Evolutionary conservation across 2,329 filamentous ascomycete genomes (phyloP).

Genomic region (Pestalotiopsis fici): DNA sequence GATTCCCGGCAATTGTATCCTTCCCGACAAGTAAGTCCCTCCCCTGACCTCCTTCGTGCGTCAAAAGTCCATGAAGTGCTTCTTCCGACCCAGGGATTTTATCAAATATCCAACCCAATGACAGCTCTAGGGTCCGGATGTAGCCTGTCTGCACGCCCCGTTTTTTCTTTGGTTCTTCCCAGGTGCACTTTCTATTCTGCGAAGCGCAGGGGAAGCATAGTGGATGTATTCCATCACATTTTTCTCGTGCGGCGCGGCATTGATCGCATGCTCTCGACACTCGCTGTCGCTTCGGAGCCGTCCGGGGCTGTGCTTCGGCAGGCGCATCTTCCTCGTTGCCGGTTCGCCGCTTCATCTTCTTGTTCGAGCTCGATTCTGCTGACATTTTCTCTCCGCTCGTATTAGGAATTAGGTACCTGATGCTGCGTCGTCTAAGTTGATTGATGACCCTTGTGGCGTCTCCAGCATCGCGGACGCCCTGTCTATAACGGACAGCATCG

Average conservation of each 20-base stretch:
- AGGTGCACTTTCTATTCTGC: constrained; percentile 67
- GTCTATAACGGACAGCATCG: background rate
- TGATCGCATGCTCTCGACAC: constrained; percentile 71
- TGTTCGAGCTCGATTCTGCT: constrained; percentile 2
- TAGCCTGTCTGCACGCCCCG: constrained; percentile 80
- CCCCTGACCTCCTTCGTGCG: constrained; percentile 39
- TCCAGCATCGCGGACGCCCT: background rate
- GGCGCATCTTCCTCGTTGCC: constrained; percentile 16
- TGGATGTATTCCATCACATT: constrained; percentile 71
- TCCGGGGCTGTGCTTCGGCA: constrained; percentile 15
- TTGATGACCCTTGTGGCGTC: background rate
- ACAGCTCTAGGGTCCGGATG: constrained; percentile 71
- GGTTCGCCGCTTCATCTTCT: constrained; percentile 28
- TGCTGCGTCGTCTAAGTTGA: background rate
- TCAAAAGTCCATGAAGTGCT: constrained; percentile 55
- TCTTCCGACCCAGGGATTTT: constrained; percentile 61
- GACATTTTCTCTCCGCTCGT: background rate
- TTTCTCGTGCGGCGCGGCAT: constrained; percentile 68
- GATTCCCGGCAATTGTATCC: constrained; percentile 52
- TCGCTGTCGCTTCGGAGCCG: constrained; percentile 58
- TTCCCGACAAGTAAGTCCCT: constrained; percentile 53
- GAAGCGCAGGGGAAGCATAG: constrained; percentile 67
- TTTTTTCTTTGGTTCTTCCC: constrained; percentile 73
- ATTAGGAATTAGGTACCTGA: background rate
- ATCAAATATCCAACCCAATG: constrained; percentile 67